A percentile compares a stretch with the other conserved stretches of the same genome.
phyloP scores from a whole-genome alignment of 192 early-diverging fungal genomes.

The Dispira simplex region DNA sequence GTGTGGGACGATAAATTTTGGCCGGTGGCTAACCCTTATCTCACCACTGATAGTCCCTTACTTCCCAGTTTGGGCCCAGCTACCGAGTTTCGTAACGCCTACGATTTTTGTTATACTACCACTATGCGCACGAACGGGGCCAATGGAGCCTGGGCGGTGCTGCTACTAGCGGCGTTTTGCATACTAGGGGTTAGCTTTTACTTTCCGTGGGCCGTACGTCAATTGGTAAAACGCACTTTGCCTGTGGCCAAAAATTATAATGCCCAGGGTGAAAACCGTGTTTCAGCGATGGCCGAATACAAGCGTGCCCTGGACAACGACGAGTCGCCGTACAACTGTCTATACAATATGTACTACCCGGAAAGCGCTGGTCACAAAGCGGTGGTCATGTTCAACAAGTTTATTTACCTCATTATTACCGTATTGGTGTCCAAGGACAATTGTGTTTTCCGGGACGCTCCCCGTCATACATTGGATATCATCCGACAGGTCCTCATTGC shows the following conservation, averaged over 20 bases:
- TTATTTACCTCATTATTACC: constrained; percentile 26
- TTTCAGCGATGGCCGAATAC: constrained; percentile 21
- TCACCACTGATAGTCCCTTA: constrained; percentile 18
- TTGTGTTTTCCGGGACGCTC: constrained; percentile 29
- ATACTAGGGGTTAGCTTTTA: constrained; percentile 18
- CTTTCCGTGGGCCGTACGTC: constrained; percentile 21
- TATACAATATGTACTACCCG: constrained; percentile 36
- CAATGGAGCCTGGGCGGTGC: constrained; percentile 23
- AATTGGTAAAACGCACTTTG: constrained; percentile 16
- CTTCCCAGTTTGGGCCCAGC: constrained; percentile 13
- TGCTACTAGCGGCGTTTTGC: constrained; percentile 23
- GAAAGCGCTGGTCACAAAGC: constrained; percentile 32
- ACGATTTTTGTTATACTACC: constrained; percentile 30
- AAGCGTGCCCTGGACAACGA: constrained; percentile 33
- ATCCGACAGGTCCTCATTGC: constrained; percentile 31
- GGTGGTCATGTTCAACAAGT: constrained; percentile 39
- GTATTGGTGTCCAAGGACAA: constrained; percentile 41
- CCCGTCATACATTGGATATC: constrained; percentile 30
- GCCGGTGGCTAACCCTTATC: constrained; percentile 29
- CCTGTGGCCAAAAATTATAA: constrained; percentile 26
- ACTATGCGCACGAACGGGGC: constrained; percentile 23
- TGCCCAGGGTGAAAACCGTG: constrained; percentile 17
- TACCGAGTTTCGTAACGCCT: constrained; percentile 14
- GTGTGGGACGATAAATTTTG: constrained; percentile 32
- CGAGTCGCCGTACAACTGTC: constrained; percentile 37